These are phyloP conservation scores for Microbotryomycetes sp. DNA, from an alignment of 1,284 basidiomycete genomes.

Conservation along the genomic window DNA sequence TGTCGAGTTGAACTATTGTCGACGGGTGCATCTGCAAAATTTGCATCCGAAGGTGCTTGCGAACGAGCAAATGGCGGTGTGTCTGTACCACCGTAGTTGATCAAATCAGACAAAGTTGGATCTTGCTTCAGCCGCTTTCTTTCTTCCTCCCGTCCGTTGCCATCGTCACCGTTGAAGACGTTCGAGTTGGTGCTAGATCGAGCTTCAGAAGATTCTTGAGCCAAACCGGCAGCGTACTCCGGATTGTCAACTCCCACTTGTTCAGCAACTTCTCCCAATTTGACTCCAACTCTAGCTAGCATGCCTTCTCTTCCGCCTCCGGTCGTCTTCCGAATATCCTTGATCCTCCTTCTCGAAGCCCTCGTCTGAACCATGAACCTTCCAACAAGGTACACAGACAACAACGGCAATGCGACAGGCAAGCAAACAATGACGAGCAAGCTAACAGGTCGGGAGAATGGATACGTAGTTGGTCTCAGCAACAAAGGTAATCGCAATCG, in stretches of 20 bases:
- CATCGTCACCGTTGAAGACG: background rate
- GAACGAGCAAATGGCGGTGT: conserved; percentile 3
- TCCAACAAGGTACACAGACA: conserved; percentile 10
- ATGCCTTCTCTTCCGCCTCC: conserved; percentile 19
- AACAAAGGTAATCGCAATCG: background rate
- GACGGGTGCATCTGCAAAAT: background rate
- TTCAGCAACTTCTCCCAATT: conserved; percentile 10
- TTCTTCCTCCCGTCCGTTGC: background rate
- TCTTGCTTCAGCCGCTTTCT: background rate
- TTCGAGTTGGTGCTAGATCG: background rate
- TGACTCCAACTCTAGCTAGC: conserved; percentile 20
- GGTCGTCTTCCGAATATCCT: conserved; percentile 1
- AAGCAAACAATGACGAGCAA: conserved; percentile 15
- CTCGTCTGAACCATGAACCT: conserved; percentile 19
- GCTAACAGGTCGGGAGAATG: conserved; percentile 16
- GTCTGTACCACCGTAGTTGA: background rate
- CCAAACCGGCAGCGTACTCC: conserved; percentile 13
- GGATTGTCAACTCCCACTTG: conserved; percentile 19
- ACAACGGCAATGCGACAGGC: conserved; percentile 7
- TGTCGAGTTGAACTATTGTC: background rate
- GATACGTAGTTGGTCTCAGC: conserved; percentile 19
- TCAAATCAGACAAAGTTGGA: conserved; percentile 1
- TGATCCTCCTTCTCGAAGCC: conserved; percentile 11
- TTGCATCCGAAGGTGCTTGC: background rate
- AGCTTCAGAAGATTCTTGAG: background rate